phyloP scores from a whole-genome alignment of 345 rosid genomes.

The Heritiera fomes region DNA sequence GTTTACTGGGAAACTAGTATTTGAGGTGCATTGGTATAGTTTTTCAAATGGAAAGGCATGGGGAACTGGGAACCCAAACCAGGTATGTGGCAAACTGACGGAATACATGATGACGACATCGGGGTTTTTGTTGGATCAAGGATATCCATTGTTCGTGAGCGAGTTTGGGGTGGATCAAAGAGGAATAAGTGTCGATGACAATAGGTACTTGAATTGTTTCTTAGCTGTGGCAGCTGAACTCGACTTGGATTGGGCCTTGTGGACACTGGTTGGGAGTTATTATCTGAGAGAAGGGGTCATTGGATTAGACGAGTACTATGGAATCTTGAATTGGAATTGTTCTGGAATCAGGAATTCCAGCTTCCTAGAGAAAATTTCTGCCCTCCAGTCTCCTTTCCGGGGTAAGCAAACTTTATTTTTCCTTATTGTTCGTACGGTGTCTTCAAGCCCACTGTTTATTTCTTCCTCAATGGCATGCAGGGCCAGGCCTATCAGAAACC shows the following conservation, averaged over 20 bases:
- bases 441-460: background rate
- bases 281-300: constrained; percentile 67
- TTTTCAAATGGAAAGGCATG: constrained; percentile 75
- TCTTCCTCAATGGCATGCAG: constrained; percentile 37
- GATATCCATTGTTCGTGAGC: constrained; percentile 35
- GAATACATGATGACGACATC: constrained; percentile 53
- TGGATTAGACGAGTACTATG: constrained; percentile 68
- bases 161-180: constrained; percentile 63
- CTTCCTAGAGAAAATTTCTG: constrained; percentile 50
- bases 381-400: constrained; percentile 61
- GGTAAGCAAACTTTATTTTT: constrained; percentile 34
- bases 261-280: constrained; percentile 85
- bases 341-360: constrained; percentile 57
- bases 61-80: constrained; percentile 67
- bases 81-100: constrained; percentile 64
- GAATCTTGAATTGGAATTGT: constrained; percentile 66
- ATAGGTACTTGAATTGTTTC: constrained; percentile 72
- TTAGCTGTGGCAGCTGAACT: constrained; percentile 66
- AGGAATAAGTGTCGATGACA: constrained; percentile 57
- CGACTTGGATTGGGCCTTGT: constrained; percentile 82
- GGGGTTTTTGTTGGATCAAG: constrained; percentile 36
- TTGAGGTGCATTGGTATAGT: constrained; percentile 84
- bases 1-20: constrained; percentile 60
- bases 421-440: background rate
- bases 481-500: constrained; percentile 65